Evolutionary conservation across 1,284 basidiomycete species (phyloP).

Genomic region (Malassezia furfur): DNA sequence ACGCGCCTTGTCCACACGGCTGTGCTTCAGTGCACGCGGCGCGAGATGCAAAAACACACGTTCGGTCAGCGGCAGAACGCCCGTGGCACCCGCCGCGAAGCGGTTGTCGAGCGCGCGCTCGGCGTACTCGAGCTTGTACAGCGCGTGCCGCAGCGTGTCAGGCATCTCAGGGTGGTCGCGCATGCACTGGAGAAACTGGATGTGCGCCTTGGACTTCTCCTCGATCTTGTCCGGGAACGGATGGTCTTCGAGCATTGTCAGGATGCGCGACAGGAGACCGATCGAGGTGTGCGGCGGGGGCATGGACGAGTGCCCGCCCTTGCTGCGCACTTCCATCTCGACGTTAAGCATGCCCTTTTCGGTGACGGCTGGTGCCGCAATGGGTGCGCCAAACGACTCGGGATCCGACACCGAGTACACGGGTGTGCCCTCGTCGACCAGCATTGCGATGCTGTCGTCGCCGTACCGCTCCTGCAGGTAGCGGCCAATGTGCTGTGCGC

Average conservation of each 20-base stretch:
- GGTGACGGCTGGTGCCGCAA: conserved; percentile 53
- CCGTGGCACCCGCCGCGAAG: background rate
- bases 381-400: conserved; percentile 21
- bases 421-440: conserved; percentile 39
- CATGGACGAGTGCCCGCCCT: conserved; percentile 61
- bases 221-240: conserved; percentile 51
- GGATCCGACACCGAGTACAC: conserved; percentile 22
- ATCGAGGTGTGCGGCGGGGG: conserved; percentile 57
- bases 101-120: conserved; percentile 15
- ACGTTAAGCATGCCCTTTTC: conserved; percentile 59
- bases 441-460: conserved; percentile 27
- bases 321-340: conserved; percentile 40
- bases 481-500: conserved; percentile 28
- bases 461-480: conserved; percentile 29
- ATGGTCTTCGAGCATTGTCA: conserved; percentile 56
- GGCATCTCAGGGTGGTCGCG: conserved; percentile 54
- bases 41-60: background rate
- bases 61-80: background rate
- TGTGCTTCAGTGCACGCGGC: background rate
- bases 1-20: conserved; percentile 4
- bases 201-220: conserved; percentile 47
- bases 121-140: conserved; percentile 50
- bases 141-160: conserved; percentile 48
- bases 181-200: conserved; percentile 53
- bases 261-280: conserved; percentile 57